Conservation (phyloP, 257 asterid genomes). For the Salvia hispanica region DNA sequence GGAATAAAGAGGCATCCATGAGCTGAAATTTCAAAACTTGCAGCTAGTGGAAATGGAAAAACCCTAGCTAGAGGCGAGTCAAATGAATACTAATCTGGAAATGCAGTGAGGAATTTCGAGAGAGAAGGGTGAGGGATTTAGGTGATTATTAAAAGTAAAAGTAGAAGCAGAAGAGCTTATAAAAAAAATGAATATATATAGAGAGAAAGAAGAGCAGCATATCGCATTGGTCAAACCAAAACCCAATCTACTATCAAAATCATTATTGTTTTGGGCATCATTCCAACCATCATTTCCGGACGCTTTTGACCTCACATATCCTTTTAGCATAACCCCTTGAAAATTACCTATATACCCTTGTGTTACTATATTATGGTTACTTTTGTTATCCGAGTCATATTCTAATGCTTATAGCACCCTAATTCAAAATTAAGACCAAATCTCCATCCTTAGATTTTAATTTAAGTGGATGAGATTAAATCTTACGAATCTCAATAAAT, state of each 20-base stretch:
- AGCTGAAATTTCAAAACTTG: conserved; percentile 23
- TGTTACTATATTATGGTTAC: too few species aligned
- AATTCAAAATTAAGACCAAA: too few species aligned
- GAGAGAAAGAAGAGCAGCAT: conserved; percentile 27
- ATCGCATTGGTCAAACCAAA: conserved; percentile 66
- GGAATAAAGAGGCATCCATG: conserved; percentile 27
- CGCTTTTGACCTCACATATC: conserved; percentile 40
- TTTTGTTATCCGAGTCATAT: too few species aligned
- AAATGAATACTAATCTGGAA: conserved; percentile 49
- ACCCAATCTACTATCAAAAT: conserved; percentile 36
- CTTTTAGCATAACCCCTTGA: not conserved
- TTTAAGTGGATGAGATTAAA: too few species aligned
- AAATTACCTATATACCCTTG: conserved; percentile 25
- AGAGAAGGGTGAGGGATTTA: conserved; percentile 23
- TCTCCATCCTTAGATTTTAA: too few species aligned
- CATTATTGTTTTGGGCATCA: conserved; percentile 37
- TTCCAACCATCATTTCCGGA: conserved; percentile 20
- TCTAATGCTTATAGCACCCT: too few species aligned
- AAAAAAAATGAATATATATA: not conserved
- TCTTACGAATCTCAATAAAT: too few species aligned
- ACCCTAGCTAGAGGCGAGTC: conserved; percentile 56
- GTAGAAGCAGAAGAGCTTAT: conserved; percentile 28
- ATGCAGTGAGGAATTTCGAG: conserved; percentile 43
- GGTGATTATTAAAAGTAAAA: conserved; percentile 34
- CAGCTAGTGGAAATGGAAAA: conserved; percentile 33